phyloP scores from a whole-genome alignment of 2,329 filamentous ascomycete species.

The Alternaria metachromatica region DNA sequence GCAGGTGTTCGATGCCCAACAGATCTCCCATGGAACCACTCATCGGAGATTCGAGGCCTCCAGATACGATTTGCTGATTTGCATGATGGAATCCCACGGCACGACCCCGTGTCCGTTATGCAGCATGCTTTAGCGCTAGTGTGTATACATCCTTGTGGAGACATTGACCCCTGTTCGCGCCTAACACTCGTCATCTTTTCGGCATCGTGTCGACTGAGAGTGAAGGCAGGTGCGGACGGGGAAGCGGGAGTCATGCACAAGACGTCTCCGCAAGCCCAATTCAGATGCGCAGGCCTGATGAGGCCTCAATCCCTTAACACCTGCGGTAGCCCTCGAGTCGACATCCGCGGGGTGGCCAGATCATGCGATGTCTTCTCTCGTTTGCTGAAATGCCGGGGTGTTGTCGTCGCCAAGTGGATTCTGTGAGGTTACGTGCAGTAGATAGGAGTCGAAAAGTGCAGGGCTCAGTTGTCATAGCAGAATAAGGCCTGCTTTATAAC shows the following conservation, averaged over 20 bases:
- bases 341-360: slow-evolving; percentile 1
- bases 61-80: neutral
- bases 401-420: slow-evolving; percentile 1
- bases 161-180: neutral
- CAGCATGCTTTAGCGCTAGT: neutral
- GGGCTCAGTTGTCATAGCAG: neutral
- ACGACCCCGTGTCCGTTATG: neutral
- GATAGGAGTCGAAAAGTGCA: neutral
- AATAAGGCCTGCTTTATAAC: slow-evolving; percentile 20
- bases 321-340: neutral
- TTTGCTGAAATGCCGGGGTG: slow-evolving; percentile 5
- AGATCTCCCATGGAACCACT: neutral
- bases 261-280: slow-evolving; percentile 5
- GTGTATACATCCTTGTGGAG: slow-evolving; percentile 7
- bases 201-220: neutral
- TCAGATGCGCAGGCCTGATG: neutral
- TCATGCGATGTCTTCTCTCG: slow-evolving; percentile 7
- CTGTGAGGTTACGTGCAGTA: slow-evolving; percentile 5
- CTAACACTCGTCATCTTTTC: slow-evolving; percentile 12
- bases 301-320: slow-evolving; percentile 11
- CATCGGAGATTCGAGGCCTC: neutral
- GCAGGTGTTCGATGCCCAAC: neutral
- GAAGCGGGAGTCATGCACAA: slow-evolving; percentile 9
- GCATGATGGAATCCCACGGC: neutral
- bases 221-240: slow-evolving; percentile 5